Evolutionary conservation across 2,329 filamentous ascomycete species (phyloP).

Genomic region (Thielaviopsis ethacetica): DNA sequence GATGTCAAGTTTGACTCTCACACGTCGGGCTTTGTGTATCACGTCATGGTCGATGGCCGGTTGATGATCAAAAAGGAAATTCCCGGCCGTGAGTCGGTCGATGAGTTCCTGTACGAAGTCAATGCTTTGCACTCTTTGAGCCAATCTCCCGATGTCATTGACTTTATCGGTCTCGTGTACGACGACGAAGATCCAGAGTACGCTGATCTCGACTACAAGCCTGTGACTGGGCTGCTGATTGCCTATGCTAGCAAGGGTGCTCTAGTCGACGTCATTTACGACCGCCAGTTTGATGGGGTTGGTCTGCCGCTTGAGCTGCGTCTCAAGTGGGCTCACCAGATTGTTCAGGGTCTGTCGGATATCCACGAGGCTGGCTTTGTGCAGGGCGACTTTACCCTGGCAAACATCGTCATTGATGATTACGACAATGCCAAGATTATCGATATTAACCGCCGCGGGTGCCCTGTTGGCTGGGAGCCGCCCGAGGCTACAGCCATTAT

Average conservation of each 20-base stretch:
- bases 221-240: slow-evolving; percentile 80
- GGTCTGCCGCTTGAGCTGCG: slow-evolving; percentile 51
- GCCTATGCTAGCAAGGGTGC: slow-evolving; percentile 75
- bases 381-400: slow-evolving; percentile 92
- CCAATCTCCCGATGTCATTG: slow-evolving; percentile 61
- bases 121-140: slow-evolving; percentile 74
- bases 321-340: slow-evolving; percentile 80
- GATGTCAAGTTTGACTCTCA: slow-evolving; percentile 77
- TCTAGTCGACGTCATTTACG: slow-evolving; percentile 80
- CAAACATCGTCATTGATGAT: slow-evolving; percentile 86
- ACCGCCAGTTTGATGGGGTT: slow-evolving; percentile 30
- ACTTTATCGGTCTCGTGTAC: slow-evolving; percentile 74
- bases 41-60: slow-evolving; percentile 53
- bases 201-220: slow-evolving; percentile 27
- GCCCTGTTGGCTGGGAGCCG: slow-evolving; percentile 93
- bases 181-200: slow-evolving; percentile 54
- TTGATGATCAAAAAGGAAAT: slow-evolving; percentile 95
- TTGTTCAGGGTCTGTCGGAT: slow-evolving; percentile 74
- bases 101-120: slow-evolving; percentile 94
- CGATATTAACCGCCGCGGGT: slow-evolving; percentile 94
- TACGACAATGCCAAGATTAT: slow-evolving; percentile 86
- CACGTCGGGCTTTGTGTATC: slow-evolving; percentile 95
- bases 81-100: slow-evolving; percentile 82
- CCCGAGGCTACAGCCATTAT: slow-evolving; percentile 79
- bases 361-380: slow-evolving; percentile 95